phyloP scores from a whole-genome alignment of 2,329 filamentous ascomycete species.

The Aaosphaeria pasadenensis region DNA sequence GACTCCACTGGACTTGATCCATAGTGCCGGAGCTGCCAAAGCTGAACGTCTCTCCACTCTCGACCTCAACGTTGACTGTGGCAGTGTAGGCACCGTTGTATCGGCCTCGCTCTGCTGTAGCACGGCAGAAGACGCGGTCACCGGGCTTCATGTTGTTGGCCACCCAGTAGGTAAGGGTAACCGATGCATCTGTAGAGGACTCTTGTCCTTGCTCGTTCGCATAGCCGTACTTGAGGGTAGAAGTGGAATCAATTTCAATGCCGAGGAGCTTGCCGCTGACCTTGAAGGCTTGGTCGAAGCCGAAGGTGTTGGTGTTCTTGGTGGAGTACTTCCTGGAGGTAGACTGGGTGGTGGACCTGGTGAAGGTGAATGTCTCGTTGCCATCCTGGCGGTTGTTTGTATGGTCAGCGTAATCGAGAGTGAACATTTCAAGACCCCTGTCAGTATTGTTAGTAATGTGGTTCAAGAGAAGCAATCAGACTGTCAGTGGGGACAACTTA shows the following conservation, averaged over 20 bases:
- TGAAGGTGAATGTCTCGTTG: slow-evolving; percentile 12
- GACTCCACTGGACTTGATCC: slow-evolving; percentile 13
- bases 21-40: slow-evolving; percentile 11
- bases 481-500: too few species aligned
- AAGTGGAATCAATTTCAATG: slow-evolving; percentile 9
- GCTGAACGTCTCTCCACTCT: slow-evolving; percentile 10
- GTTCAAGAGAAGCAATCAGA: neutral
- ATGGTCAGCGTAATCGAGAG: slow-evolving; percentile 15
- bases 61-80: slow-evolving; percentile 12
- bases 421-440: slow-evolving; percentile 7
- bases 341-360: slow-evolving; percentile 5
- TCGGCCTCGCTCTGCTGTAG: slow-evolving; percentile 9
- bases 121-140: slow-evolving; percentile 12
- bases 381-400: slow-evolving; percentile 8
- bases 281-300: slow-evolving; percentile 6
- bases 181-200: neutral
- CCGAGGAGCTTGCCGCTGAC: slow-evolving; percentile 15
- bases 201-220: slow-evolving; percentile 3
- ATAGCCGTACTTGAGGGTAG: slow-evolving; percentile 11
- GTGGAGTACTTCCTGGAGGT: slow-evolving; percentile 7
- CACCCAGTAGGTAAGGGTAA: slow-evolving; percentile 9
- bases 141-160: slow-evolving; percentile 10
- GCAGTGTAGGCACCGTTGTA: slow-evolving; percentile 10
- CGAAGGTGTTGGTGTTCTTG: slow-evolving; percentile 9
- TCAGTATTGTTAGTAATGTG: neutral